These are phyloP conservation scores for Trichoderma guizhouense DNA, from an alignment of 2,329 filamentous ascomycete species.

Conservation along the genomic window DNA sequence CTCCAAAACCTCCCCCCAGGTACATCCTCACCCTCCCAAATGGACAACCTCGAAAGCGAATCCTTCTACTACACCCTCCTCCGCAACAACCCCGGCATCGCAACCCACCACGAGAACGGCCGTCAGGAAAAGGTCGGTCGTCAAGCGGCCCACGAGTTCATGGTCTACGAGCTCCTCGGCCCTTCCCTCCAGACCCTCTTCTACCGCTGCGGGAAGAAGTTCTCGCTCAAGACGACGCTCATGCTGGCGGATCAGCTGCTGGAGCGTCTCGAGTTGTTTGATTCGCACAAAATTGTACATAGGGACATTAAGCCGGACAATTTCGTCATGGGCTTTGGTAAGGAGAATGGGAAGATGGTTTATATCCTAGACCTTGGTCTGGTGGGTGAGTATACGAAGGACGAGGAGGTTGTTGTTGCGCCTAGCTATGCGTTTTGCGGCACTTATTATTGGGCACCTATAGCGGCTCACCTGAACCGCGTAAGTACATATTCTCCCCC, in stretches of 20 bases:
- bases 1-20: constrained; percentile 5
- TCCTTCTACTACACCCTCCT: constrained; percentile 20
- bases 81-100: constrained; percentile 22
- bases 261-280: constrained; percentile 21
- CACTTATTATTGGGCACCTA: neutral
- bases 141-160: constrained; percentile 20
- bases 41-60: constrained; percentile 20
- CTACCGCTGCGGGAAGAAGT: constrained; percentile 21
- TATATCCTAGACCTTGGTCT: constrained; percentile 25
- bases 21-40: neutral
- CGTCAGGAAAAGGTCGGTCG: constrained; percentile 7
- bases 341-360: constrained; percentile 20
- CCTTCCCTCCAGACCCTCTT: constrained; percentile 67
- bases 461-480: neutral
- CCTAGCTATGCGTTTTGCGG: neutral
- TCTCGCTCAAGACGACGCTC: constrained; percentile 27
- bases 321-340: constrained; percentile 24
- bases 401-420: neutral
- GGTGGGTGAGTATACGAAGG: constrained; percentile 8
- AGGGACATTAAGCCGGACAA: constrained; percentile 27
- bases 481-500: neutral
- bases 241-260: constrained; percentile 25
- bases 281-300: constrained; percentile 21
- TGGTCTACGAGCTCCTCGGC: constrained; percentile 39
- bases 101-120: constrained; percentile 24